These are phyloP conservation scores for Colletotrichum aenigma DNA, from an alignment of 2,329 filamentous ascomycete species.

Conservation along the genomic window DNA sequence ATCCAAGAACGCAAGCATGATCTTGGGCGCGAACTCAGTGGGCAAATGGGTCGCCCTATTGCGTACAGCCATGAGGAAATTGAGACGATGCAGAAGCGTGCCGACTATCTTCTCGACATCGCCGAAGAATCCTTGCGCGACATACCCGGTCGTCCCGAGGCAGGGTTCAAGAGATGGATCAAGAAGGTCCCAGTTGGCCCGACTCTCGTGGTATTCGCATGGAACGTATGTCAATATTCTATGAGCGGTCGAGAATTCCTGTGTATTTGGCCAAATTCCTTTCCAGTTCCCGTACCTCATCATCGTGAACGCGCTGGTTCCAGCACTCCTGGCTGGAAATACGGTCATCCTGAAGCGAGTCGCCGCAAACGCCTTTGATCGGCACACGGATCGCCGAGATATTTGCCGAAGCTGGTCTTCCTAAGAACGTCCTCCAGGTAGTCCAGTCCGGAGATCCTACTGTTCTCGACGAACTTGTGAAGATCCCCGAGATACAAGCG, in stretches of 20 bases:
- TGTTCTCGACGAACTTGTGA: constrained; percentile 65
- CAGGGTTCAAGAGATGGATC: constrained; percentile 71
- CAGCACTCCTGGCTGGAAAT: constrained; percentile 58
- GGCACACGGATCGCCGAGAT: constrained; percentile 67
- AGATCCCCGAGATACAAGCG: not conserved
- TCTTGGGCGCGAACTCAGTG: constrained; percentile 68
- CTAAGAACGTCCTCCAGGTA: constrained; percentile 53
- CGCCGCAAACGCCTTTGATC: constrained; percentile 66
- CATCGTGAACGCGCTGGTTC: constrained; percentile 73
- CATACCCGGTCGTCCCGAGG: constrained; percentile 66
- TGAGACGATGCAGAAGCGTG: constrained; percentile 67
- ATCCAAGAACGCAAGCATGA: constrained; percentile 54
- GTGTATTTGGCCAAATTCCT: no score
- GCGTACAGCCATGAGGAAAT: constrained; percentile 70
- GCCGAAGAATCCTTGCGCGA: constrained; percentile 64
- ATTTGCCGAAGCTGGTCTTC: constrained; percentile 68
- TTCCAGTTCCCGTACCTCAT: constrained; percentile 57
- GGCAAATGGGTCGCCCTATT: constrained; percentile 76
- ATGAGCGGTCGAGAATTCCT: no score
- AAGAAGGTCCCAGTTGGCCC: constrained; percentile 70
- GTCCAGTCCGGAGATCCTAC: constrained; percentile 52
- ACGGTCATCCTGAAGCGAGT: constrained; percentile 74
- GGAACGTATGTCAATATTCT: constrained; percentile 57
- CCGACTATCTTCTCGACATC: constrained; percentile 69
- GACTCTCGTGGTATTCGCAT: constrained; percentile 71